Base-by-base conservation (phyloP, 805 yeast species). In the Candida ovalis region DNA sequence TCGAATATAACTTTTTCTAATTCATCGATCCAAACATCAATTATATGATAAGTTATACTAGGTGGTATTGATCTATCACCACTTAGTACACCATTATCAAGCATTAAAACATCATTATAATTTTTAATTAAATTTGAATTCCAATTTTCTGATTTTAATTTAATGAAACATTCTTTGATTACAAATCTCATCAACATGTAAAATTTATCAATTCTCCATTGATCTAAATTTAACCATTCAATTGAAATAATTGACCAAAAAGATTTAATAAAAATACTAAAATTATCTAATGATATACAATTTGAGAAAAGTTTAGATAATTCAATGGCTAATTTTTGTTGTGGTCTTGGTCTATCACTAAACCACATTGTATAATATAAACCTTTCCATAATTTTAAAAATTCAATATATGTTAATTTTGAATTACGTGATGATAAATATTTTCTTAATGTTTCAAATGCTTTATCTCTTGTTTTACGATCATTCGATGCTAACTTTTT, bases 331-430 rank as follows among this genome's bases (percentile, higher is more conserved):
- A 94, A 71, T 50, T 83, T 71, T 66, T 90, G 96, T 68, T 94
- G 99, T 22, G 96, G 94, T 58, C 86, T 76, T 24, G 97, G 96
- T 62, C 91, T 80, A 66, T 94, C 99, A 63, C 95, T 80, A 70
- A 86, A 89, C 98, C 99, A 94, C 96, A 94, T 88, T 10, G 96
- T 80, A 63, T 76, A 94, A 68, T 85, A 94, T 37, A 94, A 74
- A n/a, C 98, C 99, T 68, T 88, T 90, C 97, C 99, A 94, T 50
- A 94, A 71, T 64, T 92, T 91, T 56, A 86, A 86, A 53, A 81
- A 73, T 45, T 89, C 94, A 36, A 77, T 60, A 42, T 63, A 69
- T 5, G 73, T 60, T 36, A 82, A 66, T 35, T 76, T 70, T 25
- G 60, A 67, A 27, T 24, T 18, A 3, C 8, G 15, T 39, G 73